Conservation (phyloP, 495 filamentous ascomycete genomes). For the Cercophora sp. region DNA sequence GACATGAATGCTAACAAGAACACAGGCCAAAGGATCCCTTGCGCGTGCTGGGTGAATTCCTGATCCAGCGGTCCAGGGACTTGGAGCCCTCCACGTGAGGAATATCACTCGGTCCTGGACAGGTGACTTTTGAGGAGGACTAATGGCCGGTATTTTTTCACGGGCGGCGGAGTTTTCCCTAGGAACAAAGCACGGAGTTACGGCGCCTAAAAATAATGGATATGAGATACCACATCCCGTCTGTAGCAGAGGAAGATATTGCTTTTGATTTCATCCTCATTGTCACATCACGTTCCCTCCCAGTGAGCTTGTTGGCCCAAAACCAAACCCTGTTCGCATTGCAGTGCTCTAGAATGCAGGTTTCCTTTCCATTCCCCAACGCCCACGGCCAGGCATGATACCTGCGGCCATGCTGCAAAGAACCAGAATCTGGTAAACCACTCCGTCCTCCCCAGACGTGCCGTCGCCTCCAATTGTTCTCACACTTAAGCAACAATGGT, state of each 20-base stretch:
- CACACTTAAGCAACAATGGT: constrained; percentile 59
- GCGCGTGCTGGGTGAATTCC: constrained; percentile 77
- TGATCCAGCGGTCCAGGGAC: constrained; percentile 78
- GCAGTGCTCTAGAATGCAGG: constrained; percentile 27
- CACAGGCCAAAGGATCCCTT: constrained; percentile 76
- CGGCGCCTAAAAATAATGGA: too few relatives aligned
- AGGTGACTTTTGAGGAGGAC: too few relatives aligned
- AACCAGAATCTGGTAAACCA: constrained; percentile 15
- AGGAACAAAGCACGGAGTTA: too few relatives aligned
- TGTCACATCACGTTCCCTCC: not conserved
- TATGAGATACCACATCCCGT: too few relatives aligned
- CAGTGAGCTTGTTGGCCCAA: not conserved
- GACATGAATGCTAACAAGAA: not conserved
- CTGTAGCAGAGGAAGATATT: not conserved
- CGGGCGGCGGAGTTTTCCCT: too few relatives aligned
- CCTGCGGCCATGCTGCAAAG: constrained; percentile 19
- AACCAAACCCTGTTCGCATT: constrained; percentile 7
- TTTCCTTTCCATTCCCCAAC: constrained; percentile 36
- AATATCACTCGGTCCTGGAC: not conserved
- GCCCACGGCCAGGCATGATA: constrained; percentile 18
- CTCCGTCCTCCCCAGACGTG: constrained; percentile 13
- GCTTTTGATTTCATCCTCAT: constrained; percentile 1
- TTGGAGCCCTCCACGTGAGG: constrained; percentile 42
- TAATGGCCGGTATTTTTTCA: too few relatives aligned
- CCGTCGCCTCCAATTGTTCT: constrained; percentile 3